phyloP scores from a whole-genome alignment of 441 rosid species.

The Flueggea neowawraea region DNA sequence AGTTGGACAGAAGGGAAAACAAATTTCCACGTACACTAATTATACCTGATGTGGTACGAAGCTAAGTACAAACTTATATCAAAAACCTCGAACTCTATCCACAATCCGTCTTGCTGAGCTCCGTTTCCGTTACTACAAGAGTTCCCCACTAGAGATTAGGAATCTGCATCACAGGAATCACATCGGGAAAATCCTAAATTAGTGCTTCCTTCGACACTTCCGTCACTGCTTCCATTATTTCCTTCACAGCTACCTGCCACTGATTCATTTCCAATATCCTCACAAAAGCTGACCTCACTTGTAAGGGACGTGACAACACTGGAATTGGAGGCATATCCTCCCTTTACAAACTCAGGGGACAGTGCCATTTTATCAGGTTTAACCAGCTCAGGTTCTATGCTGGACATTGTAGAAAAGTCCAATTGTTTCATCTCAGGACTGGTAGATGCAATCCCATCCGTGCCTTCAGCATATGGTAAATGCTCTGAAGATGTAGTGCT shows the following conservation, averaged over 20 bases:
- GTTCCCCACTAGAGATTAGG: slow-evolving; percentile 25
- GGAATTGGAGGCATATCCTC: slow-evolving; percentile 26
- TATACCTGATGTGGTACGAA: background rate
- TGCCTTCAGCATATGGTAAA: slow-evolving; percentile 10
- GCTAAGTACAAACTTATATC: slow-evolving; percentile 20
- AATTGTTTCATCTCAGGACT: background rate
- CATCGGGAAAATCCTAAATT: slow-evolving; percentile 32
- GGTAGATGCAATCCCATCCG: background rate
- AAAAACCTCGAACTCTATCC: slow-evolving; percentile 47
- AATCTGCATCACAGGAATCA: slow-evolving; percentile 45
- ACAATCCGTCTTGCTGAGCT: slow-evolving; percentile 24
- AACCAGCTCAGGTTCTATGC: background rate
- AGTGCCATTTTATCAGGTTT: slow-evolving; percentile 5
- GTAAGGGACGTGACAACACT: slow-evolving; percentile 23
- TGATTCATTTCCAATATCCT: slow-evolving; percentile 34
- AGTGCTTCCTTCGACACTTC: slow-evolving; percentile 39
- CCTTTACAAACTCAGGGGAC: slow-evolving; percentile 13
- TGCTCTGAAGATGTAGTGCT: slow-evolving; percentile 8
- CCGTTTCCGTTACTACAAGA: slow-evolving; percentile 13
- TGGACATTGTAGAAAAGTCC: slow-evolving; percentile 2
- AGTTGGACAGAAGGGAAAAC: background rate
- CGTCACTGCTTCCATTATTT: slow-evolving; percentile 32
- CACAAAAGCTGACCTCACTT: slow-evolving; percentile 32
- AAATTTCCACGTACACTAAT: background rate
- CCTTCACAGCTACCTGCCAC: slow-evolving; percentile 40